Evolutionary conservation across 2,329 filamentous ascomycete species (phyloP), one percentile per base, ranked within the genome.

Genomic region (Aureobasidium mangrovei): DNA sequence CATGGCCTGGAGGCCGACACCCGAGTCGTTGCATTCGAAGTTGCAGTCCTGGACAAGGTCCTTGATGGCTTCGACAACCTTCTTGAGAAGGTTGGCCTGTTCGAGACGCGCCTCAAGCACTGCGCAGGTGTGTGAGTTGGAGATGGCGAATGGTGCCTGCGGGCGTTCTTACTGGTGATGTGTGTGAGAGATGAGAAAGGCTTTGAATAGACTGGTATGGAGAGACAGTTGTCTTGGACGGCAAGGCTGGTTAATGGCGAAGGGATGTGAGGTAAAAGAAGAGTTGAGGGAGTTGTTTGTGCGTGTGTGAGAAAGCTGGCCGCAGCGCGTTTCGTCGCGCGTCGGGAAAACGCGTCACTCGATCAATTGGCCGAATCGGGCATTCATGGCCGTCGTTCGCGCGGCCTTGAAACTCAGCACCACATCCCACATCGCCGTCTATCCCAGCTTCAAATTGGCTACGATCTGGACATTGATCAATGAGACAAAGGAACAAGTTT

Each of bases 11-110:
- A 98, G 87, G 49, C 91, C 91, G 67, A 98, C 93, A 59, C 93
- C 93, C 54, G 89, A 91, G 80, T 98, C 94, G 86, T 97, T 98
- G 86, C 94, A 98, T 80, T 98, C 93, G 77, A 98, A 98, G 77
- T 98, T 98, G 84, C 93, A 98, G 77, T 98, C 93, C 74, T 97
- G 93, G 53, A 98, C 93, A 49, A 98, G 84, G 67, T 98, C 93
- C 76, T 96, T 97, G 84, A 98, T 96, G 65, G 94, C 89, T 71
- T 98, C 94, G 67, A 98, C 91, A 60, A 97, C 88, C 86, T 93
- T 95, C 80, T 98, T 98, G 70, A 98, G 82, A 71, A 95, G 80
- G 68, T 83, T 80, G 60, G 94, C 91, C 80, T 97, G 91, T 72
- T 93, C 87, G 73, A 98, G 82, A 75, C 91, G 87, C 82, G 93